phyloP scores from a whole-genome alignment of 1,139 yeast genomes.

The Sugiyamaella japonica region DNA sequence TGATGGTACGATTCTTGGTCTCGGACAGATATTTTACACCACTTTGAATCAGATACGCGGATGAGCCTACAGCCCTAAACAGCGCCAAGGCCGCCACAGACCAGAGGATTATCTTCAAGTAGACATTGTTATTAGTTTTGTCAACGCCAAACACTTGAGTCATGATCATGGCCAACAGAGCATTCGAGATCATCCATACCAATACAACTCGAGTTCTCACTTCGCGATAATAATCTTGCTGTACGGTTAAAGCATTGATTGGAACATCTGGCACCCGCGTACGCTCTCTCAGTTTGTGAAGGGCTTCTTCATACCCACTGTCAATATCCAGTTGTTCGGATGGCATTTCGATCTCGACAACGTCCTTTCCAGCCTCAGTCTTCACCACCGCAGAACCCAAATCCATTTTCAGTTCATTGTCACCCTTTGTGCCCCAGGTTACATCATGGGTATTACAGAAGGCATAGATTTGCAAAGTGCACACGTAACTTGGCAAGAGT shows the following conservation, averaged over 20 bases:
- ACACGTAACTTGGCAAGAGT: slow-evolving; percentile 86
- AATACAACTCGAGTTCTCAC: slow-evolving; percentile 93
- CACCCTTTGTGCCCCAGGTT: slow-evolving; percentile 98
- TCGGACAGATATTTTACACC: slow-evolving; percentile 37
- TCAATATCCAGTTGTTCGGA: slow-evolving; percentile 90
- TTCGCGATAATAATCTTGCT: slow-evolving; percentile 91
- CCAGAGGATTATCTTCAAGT: slow-evolving; percentile 85
- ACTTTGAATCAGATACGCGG: slow-evolving; percentile 58
- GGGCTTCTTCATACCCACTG: slow-evolving; percentile 75
- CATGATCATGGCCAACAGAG: slow-evolving; percentile 79
- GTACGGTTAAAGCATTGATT: slow-evolving; percentile 54
- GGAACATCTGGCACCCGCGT: slow-evolving; percentile 54
- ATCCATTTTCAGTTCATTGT: slow-evolving; percentile 66
- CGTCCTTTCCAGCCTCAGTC: slow-evolving; percentile 53
- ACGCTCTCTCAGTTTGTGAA: slow-evolving; percentile 70
- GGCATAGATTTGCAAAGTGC: slow-evolving; percentile 89
- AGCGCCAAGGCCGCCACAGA: slow-evolving; percentile 80
- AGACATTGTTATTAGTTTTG: slow-evolving; percentile 59
- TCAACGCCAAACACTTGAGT: slow-evolving; percentile 69
- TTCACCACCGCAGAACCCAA: slow-evolving; percentile 64
- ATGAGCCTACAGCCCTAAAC: slow-evolving; percentile 77
- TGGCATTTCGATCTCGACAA: slow-evolving; percentile 84
- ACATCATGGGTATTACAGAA: slow-evolving; percentile 96
- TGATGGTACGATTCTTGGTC: slow-evolving; percentile 32
- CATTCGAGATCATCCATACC: slow-evolving; percentile 81